Base-by-base conservation (phyloP, 768 basidiomycete genomes). In the Pholiota conissans region DNA sequence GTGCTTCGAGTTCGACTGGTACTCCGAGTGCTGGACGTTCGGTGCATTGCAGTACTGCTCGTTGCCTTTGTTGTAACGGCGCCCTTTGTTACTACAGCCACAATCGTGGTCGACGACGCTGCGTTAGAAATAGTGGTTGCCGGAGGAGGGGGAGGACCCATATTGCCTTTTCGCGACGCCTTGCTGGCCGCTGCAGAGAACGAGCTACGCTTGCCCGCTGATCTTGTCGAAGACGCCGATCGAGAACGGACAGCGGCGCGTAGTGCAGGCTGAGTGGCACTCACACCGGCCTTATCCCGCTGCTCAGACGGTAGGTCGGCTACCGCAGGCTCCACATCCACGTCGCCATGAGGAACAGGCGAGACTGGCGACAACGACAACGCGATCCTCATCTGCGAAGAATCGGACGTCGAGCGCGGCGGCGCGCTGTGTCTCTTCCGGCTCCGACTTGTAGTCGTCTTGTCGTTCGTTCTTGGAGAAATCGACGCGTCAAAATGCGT, bases 341-440 rank as follows among this genome's bases (percentile, higher is more conserved):
- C 16, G 29, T 34, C 14, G 49, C 13, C 16, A 24, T 22, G 11
- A 29, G 6, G n/a, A 16, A 35, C 28, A 2, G n/a, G 22, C 49
- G 49, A 51, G 26, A 39, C 30, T 0, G 52, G 46, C 20, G 49
- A 24, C 14, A 53, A 52, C 35, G 58, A 63, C 10, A 61, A n/a
- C 3, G 34, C 48, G 5, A 59, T 47, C 26, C 52, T 37, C 52
- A 53, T 53, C 27, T 59, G 56, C 10, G 52, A 32, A 2, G 53
- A 29, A 3, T 55, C 58, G 16, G 40, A 55, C 4, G 61, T 62
- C 11, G 57, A 48, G 20, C 40, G 54, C 13, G 54, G 27, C 28
- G 61, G 61, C 34, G 58, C 58, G 30, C 61, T 62, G 58, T 62
- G 56, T 37, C 60, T 32, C 30, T 58, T 60, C 51, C 54, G 45